Evolutionary conservation across 768 basidiomycete species (phyloP).

Genomic region (Boletus tylopilopsis): DNA sequence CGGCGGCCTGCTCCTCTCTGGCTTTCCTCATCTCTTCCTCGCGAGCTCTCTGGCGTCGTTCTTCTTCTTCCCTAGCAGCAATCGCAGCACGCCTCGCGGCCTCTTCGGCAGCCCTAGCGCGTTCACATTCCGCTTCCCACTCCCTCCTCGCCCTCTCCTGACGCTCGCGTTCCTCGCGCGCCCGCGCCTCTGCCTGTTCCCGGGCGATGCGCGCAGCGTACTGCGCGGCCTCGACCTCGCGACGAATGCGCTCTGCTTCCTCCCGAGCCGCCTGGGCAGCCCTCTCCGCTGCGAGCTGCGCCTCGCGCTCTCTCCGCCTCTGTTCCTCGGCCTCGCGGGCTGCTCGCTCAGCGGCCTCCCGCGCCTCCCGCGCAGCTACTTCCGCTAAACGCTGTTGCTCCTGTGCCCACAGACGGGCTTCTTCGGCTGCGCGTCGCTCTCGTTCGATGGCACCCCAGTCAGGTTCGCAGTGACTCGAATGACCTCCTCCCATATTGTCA

Average conservation of each 20-base stretch:
- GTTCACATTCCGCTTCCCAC: conserved; percentile 22
- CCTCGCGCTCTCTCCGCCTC: conserved; percentile 14
- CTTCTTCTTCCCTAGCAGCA: conserved; percentile 25
- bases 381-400: conserved; percentile 15
- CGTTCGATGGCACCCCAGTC: conserved; percentile 23
- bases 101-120: conserved; percentile 16
- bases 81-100: conserved; percentile 21
- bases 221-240: conserved; percentile 19
- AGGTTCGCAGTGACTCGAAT: conserved; percentile 23
- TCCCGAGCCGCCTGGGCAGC: conserved; percentile 21
- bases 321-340: conserved; percentile 20
- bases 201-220: conserved; percentile 21
- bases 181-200: conserved; percentile 24
- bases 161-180: conserved; percentile 21
- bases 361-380: conserved; percentile 18
- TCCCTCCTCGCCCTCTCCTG: conserved; percentile 15
- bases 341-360: conserved; percentile 22
- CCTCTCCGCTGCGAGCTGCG: conserved; percentile 17
- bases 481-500: conserved; percentile 25
- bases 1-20: conserved; percentile 17
- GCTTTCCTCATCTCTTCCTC: conserved; percentile 19
- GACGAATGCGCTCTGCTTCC: conserved; percentile 23
- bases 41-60: conserved; percentile 16
- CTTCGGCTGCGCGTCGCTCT: conserved; percentile 16
- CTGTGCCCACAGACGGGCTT: conserved; percentile 20